Evolutionary conservation across 2,329 filamentous ascomycete genomes (phyloP).

Genomic region (Curvularia lunata): DNA sequence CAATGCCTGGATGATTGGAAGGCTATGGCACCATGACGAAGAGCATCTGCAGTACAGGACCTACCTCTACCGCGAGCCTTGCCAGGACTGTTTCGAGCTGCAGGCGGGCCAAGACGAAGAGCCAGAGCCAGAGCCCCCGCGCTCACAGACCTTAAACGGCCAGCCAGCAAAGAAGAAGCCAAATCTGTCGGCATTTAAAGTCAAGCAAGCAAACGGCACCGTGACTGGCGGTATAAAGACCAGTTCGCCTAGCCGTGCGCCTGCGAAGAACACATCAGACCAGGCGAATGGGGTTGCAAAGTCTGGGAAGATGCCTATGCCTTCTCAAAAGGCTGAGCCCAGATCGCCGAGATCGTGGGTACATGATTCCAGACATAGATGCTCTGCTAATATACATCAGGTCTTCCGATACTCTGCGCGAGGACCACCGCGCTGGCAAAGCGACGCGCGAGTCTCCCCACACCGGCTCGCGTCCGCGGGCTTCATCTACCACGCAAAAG

Average conservation of each 20-base stretch:
- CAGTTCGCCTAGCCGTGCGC: conserved; percentile 34
- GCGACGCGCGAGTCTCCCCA: conserved; percentile 19
- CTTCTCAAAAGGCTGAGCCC: conserved; percentile 22
- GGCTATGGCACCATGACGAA: conserved; percentile 62
- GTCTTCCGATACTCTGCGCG: conserved; percentile 22
- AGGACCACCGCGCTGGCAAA: conserved; percentile 26
- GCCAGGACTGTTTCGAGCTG: conserved; percentile 55
- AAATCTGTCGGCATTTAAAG: conserved; percentile 66
- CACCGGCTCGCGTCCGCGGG: conserved; percentile 21
- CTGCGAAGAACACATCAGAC: conserved; percentile 28
- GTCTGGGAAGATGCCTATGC: conserved; percentile 24
- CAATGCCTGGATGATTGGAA: conserved; percentile 54
- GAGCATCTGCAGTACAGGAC: conserved; percentile 68
- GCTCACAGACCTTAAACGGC: conserved; percentile 41
- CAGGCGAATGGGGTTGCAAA: conserved; percentile 39
- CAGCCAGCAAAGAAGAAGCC: conserved; percentile 65
- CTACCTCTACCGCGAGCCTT: conserved; percentile 64
- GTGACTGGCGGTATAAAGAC: conserved; percentile 41
- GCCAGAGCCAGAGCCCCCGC: conserved; percentile 51
- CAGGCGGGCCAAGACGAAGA: conserved; percentile 61
- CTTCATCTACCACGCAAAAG: conserved; percentile 36
- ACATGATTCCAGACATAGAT: neutral
- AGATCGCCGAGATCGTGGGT: conserved; percentile 32
- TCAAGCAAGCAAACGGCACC: conserved; percentile 54
- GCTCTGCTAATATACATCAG: conserved; percentile 30